Conservation (phyloP, 306 rosid genomes). For the Acacia confusa region DNA sequence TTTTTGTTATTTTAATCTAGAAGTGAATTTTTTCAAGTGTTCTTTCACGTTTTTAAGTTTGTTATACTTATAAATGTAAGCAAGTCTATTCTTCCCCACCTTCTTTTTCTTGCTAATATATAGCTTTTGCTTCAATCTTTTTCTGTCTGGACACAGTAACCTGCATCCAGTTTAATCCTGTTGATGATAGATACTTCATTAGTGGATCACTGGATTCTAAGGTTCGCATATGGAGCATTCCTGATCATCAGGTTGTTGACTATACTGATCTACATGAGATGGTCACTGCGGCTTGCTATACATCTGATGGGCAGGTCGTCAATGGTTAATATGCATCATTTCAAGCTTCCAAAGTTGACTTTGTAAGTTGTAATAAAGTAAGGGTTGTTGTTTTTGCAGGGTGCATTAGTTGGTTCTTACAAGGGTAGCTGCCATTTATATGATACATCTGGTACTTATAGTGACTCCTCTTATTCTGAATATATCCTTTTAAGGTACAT, state of each 20-base stretch:
- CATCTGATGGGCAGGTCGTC: constrained; percentile 92
- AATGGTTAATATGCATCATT: constrained; percentile 9
- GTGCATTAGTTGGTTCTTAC: constrained; percentile 79
- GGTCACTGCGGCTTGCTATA: constrained; percentile 93
- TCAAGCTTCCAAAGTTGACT: neutral
- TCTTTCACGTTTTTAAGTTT: constrained; percentile 1
- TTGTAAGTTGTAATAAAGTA: constrained; percentile 22
- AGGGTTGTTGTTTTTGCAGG: constrained; percentile 55
- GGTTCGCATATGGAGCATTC: constrained; percentile 94
- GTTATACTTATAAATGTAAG: constrained; percentile 17
- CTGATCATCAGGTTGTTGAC: constrained; percentile 86
- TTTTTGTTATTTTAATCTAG: constrained; percentile 21
- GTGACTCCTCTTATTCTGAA: neutral
- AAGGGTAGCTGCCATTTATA: constrained; percentile 83
- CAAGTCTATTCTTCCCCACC: neutral
- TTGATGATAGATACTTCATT: constrained; percentile 88
- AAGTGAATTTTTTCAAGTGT: neutral
- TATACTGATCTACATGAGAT: constrained; percentile 86
- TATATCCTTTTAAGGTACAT: neutral
- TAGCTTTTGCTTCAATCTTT: constrained; percentile 37
- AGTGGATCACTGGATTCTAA: constrained; percentile 92
- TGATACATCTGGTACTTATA: constrained; percentile 65
- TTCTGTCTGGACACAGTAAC: constrained; percentile 68
- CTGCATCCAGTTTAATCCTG: constrained; percentile 96
- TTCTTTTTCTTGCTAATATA: constrained; percentile 38